Conservation (phyloP, 225 moss, liverwort and hornwort species). For the Anthoceros angustus region DNA sequence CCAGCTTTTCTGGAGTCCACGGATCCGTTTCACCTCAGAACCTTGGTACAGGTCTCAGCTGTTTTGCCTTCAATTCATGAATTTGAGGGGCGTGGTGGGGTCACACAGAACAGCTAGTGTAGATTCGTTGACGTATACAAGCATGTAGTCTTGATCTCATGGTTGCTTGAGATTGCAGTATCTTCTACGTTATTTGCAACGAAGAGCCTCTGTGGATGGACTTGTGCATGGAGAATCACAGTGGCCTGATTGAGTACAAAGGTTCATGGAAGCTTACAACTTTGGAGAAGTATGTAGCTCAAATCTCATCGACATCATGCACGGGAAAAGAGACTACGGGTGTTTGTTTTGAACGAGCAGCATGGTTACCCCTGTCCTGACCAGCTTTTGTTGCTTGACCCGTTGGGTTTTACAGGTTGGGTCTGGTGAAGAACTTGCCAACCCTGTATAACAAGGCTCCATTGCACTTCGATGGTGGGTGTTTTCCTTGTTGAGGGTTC, state of each 20-base stretch:
- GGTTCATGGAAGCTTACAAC: conserved; percentile 70
- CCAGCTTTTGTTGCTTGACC: neutral
- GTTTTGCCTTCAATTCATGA: too few relatives aligned
- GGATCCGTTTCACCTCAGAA: too few relatives aligned
- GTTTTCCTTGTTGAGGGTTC: neutral
- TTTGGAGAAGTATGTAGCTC: conserved; percentile 54
- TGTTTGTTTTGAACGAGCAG: conserved; percentile 9
- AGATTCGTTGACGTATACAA: neutral
- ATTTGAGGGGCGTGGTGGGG: too few relatives aligned
- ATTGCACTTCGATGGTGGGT: conserved; percentile 57
- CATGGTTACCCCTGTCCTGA: neutral
- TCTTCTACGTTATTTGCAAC: conserved; percentile 78
- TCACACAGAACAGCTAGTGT: too few relatives aligned
- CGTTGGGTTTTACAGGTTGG: conserved; percentile 20
- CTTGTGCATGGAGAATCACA: conserved; percentile 57
- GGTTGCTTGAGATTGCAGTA: conserved; percentile 22
- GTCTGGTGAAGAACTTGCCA: conserved; percentile 22
- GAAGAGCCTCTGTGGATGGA: conserved; percentile 99
- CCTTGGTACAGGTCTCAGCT: too few relatives aligned
- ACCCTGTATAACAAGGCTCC: conserved; percentile 23
- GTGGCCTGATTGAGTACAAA: conserved; percentile 55
- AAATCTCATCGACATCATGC: neutral
- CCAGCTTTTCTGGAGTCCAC: too few relatives aligned
- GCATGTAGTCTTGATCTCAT: neutral
- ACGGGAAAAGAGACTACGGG: neutral